Conservation (phyloP, 129 eudicot species). For the Flaveria trinervia region DNA sequence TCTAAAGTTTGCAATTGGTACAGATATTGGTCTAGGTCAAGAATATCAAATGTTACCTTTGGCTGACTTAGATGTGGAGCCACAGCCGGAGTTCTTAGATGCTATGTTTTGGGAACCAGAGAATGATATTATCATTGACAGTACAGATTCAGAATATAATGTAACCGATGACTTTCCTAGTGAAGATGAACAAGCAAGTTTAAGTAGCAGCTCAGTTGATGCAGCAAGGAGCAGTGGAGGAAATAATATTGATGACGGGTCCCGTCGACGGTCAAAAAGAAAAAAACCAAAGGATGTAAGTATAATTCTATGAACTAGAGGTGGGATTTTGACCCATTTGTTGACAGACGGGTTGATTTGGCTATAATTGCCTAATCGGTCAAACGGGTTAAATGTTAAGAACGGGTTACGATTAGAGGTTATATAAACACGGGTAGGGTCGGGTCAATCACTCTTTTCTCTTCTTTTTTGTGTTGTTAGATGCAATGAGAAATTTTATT, state of each 20-base stretch:
- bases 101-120: conserved; percentile 88
- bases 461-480: background rate
- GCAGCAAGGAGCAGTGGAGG: conserved; percentile 47
- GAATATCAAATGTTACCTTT: conserved; percentile 80
- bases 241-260: conserved; percentile 39
- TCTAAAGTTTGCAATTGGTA: conserved; percentile 65
- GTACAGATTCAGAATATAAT: conserved; percentile 87
- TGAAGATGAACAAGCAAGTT: conserved; percentile 58
- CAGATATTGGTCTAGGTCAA: conserved; percentile 83
- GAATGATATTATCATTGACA: conserved; percentile 67
- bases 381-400: background rate
- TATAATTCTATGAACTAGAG: conserved; percentile 4
- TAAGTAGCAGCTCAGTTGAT: conserved; percentile 52
- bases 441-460: background rate
- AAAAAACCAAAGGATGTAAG: conserved; percentile 64
- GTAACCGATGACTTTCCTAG: conserved; percentile 62
- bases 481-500: background rate
- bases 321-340: background rate
- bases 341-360: conserved; percentile 1
- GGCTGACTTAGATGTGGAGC: conserved; percentile 84
- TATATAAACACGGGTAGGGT: background rate
- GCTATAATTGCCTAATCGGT: background rate
- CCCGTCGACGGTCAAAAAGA: conserved; percentile 71
- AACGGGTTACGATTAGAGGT: background rate
- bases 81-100: conserved; percentile 77